These are phyloP conservation scores for Irpex sp. DNA, from an alignment of 1,284 basidiomycete genomes.

Conservation along the genomic window DNA sequence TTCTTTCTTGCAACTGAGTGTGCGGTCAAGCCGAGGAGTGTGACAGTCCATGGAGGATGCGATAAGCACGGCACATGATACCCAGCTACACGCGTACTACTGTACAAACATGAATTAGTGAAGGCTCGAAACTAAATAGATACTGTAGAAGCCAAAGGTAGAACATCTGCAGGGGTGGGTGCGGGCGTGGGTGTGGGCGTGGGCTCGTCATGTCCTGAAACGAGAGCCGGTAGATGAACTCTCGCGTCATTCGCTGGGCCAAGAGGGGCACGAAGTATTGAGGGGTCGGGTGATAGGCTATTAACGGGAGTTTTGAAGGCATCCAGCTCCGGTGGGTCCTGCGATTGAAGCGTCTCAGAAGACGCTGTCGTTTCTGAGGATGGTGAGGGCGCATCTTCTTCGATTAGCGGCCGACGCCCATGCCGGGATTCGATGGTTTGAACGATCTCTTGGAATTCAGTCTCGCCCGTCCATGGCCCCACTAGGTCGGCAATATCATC, in stretches of 20 bases:
- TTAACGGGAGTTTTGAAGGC: slow-evolving; percentile 31
- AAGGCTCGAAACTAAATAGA: neutral
- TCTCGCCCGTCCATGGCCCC: slow-evolving; percentile 51
- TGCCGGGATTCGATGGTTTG: slow-evolving; percentile 46
- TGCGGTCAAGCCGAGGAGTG: too few species aligned
- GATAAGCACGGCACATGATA: too few species aligned
- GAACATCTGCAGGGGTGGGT: slow-evolving; percentile 10
- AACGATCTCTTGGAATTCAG: slow-evolving; percentile 58
- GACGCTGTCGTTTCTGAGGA: slow-evolving; percentile 1
- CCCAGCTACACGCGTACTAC: too few species aligned
- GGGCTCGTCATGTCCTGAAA: slow-evolving; percentile 30
- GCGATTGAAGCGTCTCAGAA: neutral
- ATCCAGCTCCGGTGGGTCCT: neutral
- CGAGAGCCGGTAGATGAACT: slow-evolving; percentile 32
- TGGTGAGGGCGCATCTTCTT: slow-evolving; percentile 8
- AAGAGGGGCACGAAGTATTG: slow-evolving; percentile 33
- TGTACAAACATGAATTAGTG: too few species aligned
- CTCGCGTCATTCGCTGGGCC: slow-evolving; percentile 31
- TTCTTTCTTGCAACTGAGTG: neutral
- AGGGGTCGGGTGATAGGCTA: slow-evolving; percentile 37
- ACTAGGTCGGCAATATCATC: slow-evolving; percentile 58
- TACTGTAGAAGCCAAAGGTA: neutral
- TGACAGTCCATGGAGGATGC: too few species aligned
- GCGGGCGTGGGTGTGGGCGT: slow-evolving; percentile 26
- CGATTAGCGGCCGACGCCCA: slow-evolving; percentile 17